These are phyloP conservation scores for Leccinum colubrinum DNA, from an alignment of 1,284 basidiomycete genomes.

Conservation along the genomic window DNA sequence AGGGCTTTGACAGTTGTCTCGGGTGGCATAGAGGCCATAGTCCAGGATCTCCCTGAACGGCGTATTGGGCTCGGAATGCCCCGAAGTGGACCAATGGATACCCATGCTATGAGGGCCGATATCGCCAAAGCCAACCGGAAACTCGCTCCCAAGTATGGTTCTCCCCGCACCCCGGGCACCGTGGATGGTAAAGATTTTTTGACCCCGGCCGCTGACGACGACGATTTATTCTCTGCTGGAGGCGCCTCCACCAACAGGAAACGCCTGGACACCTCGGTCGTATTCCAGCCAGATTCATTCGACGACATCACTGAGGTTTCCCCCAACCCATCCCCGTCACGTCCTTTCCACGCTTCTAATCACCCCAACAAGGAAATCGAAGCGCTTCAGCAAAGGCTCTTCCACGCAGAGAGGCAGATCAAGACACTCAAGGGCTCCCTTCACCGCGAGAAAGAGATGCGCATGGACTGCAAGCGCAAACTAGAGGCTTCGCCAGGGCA, in stretches of 20 bases:
- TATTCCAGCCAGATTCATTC: slow-evolving; percentile 55
- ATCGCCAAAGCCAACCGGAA: slow-evolving; percentile 57
- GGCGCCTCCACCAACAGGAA: slow-evolving; percentile 64
- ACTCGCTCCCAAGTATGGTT: slow-evolving; percentile 59
- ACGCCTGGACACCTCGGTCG: slow-evolving; percentile 51
- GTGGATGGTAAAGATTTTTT: slow-evolving; percentile 46
- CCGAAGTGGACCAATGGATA: slow-evolving; percentile 67
- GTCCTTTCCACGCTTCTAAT: slow-evolving; percentile 60
- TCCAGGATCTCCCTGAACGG: slow-evolving; percentile 68
- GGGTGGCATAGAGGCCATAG: slow-evolving; percentile 56
- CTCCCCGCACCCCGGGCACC: slow-evolving; percentile 65
- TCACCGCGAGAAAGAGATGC: slow-evolving; percentile 76
- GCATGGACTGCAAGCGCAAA: slow-evolving; percentile 60
- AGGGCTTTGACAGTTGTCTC: slow-evolving; percentile 57
- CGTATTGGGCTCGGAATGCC: slow-evolving; percentile 61
- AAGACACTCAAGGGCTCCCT: slow-evolving; percentile 75
- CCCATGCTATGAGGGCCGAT: slow-evolving; percentile 65
- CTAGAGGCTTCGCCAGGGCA: slow-evolving; percentile 41
- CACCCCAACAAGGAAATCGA: slow-evolving; percentile 80
- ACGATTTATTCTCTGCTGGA: slow-evolving; percentile 64
- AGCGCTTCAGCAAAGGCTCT: slow-evolving; percentile 71
- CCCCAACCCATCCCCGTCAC: slow-evolving; percentile 65
- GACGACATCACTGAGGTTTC: slow-evolving; percentile 59
- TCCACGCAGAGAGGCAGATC: slow-evolving; percentile 82
- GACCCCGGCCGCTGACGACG: slow-evolving; percentile 58